phyloP scores from a whole-genome alignment of 495 filamentous ascomycete genomes.

The Echria macrotheca region DNA sequence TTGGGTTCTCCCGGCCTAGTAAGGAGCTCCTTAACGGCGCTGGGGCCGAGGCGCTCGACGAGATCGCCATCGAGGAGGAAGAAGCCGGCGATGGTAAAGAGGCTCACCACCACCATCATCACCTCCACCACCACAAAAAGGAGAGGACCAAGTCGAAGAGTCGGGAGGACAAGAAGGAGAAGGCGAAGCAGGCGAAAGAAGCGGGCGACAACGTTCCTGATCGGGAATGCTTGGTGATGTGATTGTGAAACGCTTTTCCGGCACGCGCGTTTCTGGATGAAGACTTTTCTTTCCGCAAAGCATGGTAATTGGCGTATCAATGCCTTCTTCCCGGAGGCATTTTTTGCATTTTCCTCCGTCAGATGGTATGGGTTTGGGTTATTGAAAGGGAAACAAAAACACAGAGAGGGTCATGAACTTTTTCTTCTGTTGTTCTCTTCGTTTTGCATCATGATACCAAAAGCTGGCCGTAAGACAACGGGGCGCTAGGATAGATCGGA shows the following conservation, averaged over 20 bases:
- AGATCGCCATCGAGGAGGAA: slow-evolving; percentile 36
- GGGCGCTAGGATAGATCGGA: too few relatives aligned
- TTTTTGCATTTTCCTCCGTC: too few relatives aligned
- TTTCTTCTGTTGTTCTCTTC: too few relatives aligned
- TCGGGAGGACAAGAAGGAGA: slow-evolving; percentile 31
- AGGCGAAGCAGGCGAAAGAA: slow-evolving; percentile 30
- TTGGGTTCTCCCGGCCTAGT: slow-evolving; percentile 50
- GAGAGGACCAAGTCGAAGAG: slow-evolving; percentile 43
- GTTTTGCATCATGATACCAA: too few relatives aligned
- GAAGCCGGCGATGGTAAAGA: slow-evolving; percentile 27
- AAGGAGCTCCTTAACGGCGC: slow-evolving; percentile 39
- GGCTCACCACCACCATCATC: slow-evolving; percentile 31
- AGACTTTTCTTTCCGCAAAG: too few relatives aligned
- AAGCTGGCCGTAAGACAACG: too few relatives aligned
- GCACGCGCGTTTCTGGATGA: too few relatives aligned
- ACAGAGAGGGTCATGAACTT: too few relatives aligned
- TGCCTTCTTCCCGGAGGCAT: too few relatives aligned
- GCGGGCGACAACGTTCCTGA: slow-evolving; percentile 48
- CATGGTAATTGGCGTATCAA: too few relatives aligned
- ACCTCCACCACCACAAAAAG: slow-evolving; percentile 38
- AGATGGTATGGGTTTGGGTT: background rate
- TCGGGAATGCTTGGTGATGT: slow-evolving; percentile 59
- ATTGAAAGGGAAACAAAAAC: too few relatives aligned
- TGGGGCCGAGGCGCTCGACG: slow-evolving; percentile 28
- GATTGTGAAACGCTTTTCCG: too few relatives aligned